phyloP scores from a whole-genome alignment of 306 rosid species.

The Carpinus fangiana region DNA sequence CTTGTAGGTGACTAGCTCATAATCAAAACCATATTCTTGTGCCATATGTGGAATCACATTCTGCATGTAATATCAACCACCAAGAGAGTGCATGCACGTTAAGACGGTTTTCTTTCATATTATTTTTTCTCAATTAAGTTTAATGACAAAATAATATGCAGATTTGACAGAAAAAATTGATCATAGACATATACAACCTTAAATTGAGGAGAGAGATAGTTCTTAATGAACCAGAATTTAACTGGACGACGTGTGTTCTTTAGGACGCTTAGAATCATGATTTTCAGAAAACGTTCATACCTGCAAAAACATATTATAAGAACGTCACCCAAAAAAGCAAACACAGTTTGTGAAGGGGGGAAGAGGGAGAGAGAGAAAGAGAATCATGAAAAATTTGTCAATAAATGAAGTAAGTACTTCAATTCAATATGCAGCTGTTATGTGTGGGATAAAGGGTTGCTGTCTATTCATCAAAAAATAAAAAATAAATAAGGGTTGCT shows the following conservation, averaged over 20 bases:
- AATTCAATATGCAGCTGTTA: not conserved
- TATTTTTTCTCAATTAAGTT: slow-evolving; percentile 11
- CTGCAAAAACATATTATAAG: slow-evolving; percentile 48
- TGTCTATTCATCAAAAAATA: not conserved
- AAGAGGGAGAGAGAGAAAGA: not conserved
- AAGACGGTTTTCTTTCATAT: slow-evolving; percentile 13
- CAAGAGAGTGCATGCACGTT: slow-evolving; percentile 27
- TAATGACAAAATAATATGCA: slow-evolving; percentile 16
- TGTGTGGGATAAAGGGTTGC: not conserved
- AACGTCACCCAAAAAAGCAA: slow-evolving; percentile 15
- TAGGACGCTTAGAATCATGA: slow-evolving; percentile 92
- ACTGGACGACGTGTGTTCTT: slow-evolving; percentile 94
- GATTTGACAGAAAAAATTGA: not conserved
- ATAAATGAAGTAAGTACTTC: not conserved
- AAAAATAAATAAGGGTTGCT: not conserved
- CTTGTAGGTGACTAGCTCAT: slow-evolving; percentile 87
- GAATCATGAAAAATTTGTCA: not conserved
- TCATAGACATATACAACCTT: slow-evolving; percentile 53
- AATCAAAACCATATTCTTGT: slow-evolving; percentile 83
- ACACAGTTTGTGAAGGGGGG: slow-evolving; percentile 12
- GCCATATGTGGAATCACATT: slow-evolving; percentile 96
- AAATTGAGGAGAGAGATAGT: slow-evolving; percentile 93
- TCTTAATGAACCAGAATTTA: slow-evolving; percentile 99
- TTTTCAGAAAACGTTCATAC: slow-evolving; percentile 92
- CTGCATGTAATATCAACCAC: slow-evolving; percentile 40